These are phyloP conservation scores for Kentomonas sorsogonicus DNA, from an alignment of 208 protist species.

Conservation along the genomic window DNA sequence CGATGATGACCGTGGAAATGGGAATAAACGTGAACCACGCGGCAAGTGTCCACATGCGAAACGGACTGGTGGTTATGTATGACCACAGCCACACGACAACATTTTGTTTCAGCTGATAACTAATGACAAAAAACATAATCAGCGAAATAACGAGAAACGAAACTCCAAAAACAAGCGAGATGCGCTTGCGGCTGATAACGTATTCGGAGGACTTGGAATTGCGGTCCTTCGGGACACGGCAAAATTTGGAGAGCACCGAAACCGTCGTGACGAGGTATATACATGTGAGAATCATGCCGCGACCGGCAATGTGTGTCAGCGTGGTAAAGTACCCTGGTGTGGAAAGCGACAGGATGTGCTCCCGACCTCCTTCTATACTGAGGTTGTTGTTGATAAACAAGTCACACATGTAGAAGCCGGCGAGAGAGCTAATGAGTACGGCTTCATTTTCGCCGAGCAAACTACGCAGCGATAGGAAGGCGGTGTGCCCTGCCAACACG, in stretches of 20 bases:
- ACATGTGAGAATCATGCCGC: slow-evolving; percentile 50
- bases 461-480: slow-evolving; percentile 49
- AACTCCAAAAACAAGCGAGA: slow-evolving; percentile 62
- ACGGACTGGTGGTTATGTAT: slow-evolving; percentile 54
- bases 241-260: slow-evolving; percentile 36
- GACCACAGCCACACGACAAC: slow-evolving; percentile 55
- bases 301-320: slow-evolving; percentile 70
- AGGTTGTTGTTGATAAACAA: slow-evolving; percentile 68
- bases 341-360: slow-evolving; percentile 32
- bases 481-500: slow-evolving; percentile 53
- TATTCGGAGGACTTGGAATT: slow-evolving; percentile 76
- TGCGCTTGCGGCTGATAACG: slow-evolving; percentile 43
- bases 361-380: slow-evolving; percentile 23
- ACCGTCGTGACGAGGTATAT: slow-evolving; percentile 44
- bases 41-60: slow-evolving; percentile 54
- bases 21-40: slow-evolving; percentile 53
- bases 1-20: slow-evolving; percentile 37
- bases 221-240: slow-evolving; percentile 42
- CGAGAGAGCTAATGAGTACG: slow-evolving; percentile 59
- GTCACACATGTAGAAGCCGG: slow-evolving; percentile 78
- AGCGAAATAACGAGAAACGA: slow-evolving; percentile 28
- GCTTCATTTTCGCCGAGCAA: slow-evolving; percentile 74
- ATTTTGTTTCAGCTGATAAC: slow-evolving; percentile 61
- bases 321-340: slow-evolving; percentile 46
- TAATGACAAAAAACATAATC: slow-evolving; percentile 24